phyloP scores from a whole-genome alignment of 1,284 basidiomycete genomes.

The Omphalotus olearius region DNA sequence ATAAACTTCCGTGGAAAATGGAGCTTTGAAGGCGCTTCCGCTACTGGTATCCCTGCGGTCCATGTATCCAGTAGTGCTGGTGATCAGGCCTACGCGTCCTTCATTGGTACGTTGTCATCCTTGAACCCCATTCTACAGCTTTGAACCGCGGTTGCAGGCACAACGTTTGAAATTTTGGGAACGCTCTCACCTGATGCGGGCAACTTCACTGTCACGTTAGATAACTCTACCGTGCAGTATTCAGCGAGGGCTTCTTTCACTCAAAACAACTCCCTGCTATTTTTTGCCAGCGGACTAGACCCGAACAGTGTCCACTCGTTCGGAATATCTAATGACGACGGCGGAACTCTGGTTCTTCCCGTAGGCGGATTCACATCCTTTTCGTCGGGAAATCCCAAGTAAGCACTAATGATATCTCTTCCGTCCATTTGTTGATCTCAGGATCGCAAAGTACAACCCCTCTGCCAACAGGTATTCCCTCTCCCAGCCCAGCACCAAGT shows the following conservation, averaged over 20 bases:
- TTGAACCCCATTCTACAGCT: conserved; percentile 7
- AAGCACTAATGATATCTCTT: conserved; percentile 18
- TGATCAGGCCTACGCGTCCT: conserved; percentile 40
- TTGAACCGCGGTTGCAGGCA: conserved; percentile 34
- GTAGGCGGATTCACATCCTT: conserved; percentile 29
- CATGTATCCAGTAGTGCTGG: conserved; percentile 45
- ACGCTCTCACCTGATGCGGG: conserved; percentile 19
- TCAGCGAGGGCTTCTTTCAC: conserved; percentile 52
- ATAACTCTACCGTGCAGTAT: conserved; percentile 39
- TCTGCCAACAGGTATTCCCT: conserved; percentile 15
- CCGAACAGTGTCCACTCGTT: conserved; percentile 43
- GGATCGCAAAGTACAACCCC: not conserved
- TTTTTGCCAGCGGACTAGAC: conserved; percentile 59
- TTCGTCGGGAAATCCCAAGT: conserved; percentile 30
- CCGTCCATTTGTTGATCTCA: not conserved
- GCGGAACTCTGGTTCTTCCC: conserved; percentile 36
- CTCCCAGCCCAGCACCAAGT: conserved; percentile 13
- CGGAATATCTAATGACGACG: conserved; percentile 52
- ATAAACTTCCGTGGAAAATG: conserved; percentile 49
- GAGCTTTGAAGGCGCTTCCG: conserved; percentile 32
- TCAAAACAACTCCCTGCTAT: conserved; percentile 48
- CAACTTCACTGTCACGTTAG: conserved; percentile 40
- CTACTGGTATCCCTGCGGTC: conserved; percentile 22
- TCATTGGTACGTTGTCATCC: conserved; percentile 36
- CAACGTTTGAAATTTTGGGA: conserved; percentile 54